A percentile compares a stretch with the other conserved stretches of the same genome.
Conservation (phyloP, 1,284 basidiomycete genomes). For the Vanrija humicola region DNA sequence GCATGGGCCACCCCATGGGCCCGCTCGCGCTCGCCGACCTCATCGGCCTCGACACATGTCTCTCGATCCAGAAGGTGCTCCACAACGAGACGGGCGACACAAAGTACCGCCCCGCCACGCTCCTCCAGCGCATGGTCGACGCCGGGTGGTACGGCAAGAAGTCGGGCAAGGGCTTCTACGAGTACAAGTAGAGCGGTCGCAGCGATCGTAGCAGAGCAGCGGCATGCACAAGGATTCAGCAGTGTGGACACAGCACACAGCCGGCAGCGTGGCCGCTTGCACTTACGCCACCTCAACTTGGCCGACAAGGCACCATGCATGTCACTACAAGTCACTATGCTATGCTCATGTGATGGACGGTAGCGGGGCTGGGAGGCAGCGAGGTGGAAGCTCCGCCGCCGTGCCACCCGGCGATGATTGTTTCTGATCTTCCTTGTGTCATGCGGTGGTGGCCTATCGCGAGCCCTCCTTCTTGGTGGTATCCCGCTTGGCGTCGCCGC, state of each 20-base stretch:
- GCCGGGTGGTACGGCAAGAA: conserved; percentile 91
- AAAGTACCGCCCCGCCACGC: conserved; percentile 91
- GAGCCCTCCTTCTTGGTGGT: background rate
- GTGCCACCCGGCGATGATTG: background rate
- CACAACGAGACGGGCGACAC: conserved; percentile 85
- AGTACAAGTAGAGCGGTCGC: conserved; percentile 45
- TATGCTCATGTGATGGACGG: no score
- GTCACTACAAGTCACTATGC: background rate
- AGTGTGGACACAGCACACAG: no score
- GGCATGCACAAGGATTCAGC: background rate
- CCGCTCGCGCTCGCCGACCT: conserved; percentile 81
- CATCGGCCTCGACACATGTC: conserved; percentile 87
- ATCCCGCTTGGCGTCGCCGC: background rate
- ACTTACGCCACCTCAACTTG: background rate
- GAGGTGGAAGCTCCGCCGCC: no score
- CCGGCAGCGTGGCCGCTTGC: no score
- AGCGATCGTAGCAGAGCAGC: background rate
- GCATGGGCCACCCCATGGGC: conserved; percentile 97
- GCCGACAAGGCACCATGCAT: conserved; percentile 5
- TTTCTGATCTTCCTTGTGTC: background rate
- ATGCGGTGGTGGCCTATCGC: background rate
- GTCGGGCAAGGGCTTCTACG: conserved; percentile 72
- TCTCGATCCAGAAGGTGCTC: conserved; percentile 83
- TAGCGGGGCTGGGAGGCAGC: no score
- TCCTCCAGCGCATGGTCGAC: conserved; percentile 92